Evolutionary conservation across 2,329 filamentous ascomycete genomes (phyloP), one percentile per base, ranked within the genome.

Genomic region (Fusarium bactridioides): DNA sequence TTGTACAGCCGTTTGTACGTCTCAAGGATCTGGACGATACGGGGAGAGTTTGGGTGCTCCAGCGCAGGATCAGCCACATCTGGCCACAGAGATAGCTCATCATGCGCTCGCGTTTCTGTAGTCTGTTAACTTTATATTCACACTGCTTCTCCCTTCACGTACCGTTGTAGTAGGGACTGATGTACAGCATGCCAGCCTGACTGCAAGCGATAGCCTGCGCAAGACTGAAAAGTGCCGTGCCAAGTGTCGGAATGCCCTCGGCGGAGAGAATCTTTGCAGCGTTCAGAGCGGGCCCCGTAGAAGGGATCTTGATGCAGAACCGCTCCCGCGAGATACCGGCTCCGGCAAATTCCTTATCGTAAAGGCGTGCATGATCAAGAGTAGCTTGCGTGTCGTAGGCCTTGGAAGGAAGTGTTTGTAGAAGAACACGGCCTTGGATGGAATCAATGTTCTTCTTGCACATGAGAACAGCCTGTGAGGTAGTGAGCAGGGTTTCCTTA

Each of bases 221-320:
- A 3, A 87, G 79, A 50, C 82, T 81, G 67, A 87, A 86, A 4
- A 87, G 73, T 0, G 85, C 81, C 0, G 86, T 87, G 1, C 83
- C 84, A 3, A 87, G 79, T 2, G 85, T 87, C 4, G 80, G 78
- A 51, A 86, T 86, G 8, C 84, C 84, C 65, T 86, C 84, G 2
- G 74, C 69, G 8, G 79, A 79, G 37, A 87, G 79, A 19, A 81
- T 78, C 53, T 81, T 83, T 33, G 82, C 83, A 0, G 84, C 85
- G 58, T 83, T 84, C 31, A 87, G 74, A 15, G 83, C 85, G 0
- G 85, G 81, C 0, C 85, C 85, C 0, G 85, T 87, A 31, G 81
- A 82, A 15, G 85, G 85, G 29, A 87, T 86, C 76, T 87, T 87
- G 80, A 87, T 86, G 72, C 83, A 85, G 73, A 83, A 86, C 16